Base-by-base conservation (phyloP, 345 rosid species). In the Excoecaria cochinchinensis region DNA sequence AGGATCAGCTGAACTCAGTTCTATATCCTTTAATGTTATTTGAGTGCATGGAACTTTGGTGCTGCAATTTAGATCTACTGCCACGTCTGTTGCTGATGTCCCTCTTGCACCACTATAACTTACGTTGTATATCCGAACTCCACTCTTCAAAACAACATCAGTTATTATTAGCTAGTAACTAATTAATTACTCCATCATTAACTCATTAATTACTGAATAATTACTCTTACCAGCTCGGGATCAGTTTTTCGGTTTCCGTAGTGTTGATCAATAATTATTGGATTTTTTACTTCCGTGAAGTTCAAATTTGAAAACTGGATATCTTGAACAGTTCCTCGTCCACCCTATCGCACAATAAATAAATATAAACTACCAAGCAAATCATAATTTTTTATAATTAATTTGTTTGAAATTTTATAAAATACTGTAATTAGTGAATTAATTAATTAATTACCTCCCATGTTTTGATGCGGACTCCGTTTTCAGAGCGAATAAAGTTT, bases 391-490 rank as follows among this genome's bases (percentile, higher is more conserved):
- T 31, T 31, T 31, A 31, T 31, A 31, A 31, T 31, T 31, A 31
- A 31, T 31, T 31, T 31, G 31, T 31, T 31, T 31, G 31, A 31
- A 31, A 31, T 31, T 31, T 31, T 31, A 31, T 31, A 31, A 31
- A 31, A 31, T 31, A n/a, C n/a, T n/a, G n/a, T n/a, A 31, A 31
- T 31, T 31, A 31, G 31, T 31, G 31, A 31, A 44, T 44, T 44
- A 6, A 44, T 44, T 6, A 44, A 44, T 6, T 44, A 44, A 8
- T 56, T 76, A 79, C 83, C 76, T 79, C 82, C 87, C 78, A 79
- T 10, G 87, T 84, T 77, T 84, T 86, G 62, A 86, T 84, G 31
- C 83, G 75, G 1, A 39, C 83, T n/a, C 89, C 87, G 24, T 82
- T 86, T 38, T 80, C 80, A 21, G 83, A 71, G 40, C 46, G 50